These are phyloP conservation scores for barrel medic (Medicago truncatula) DNA, from an alignment of 306 rosid genomes.

Conservation along the genomic window MtrunA17r5.0-ANR NC_053047.1:39716501-39717000, in stretches of 20 bases:
- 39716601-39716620: no score
- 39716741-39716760: not conserved
- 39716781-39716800: constrained; percentile 2
- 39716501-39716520: no score
- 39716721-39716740: not conserved
- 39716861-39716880: constrained; percentile 1
- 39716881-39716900: not conserved
- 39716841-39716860: constrained; percentile 20
- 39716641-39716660: no score
- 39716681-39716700: no score
- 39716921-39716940: not conserved
- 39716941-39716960: not conserved
- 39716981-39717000: not conserved
- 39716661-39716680: no score
- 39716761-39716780: not conserved
- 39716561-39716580: no score
- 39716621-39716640: no score
- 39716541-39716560: no score
- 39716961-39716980: not conserved
- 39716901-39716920: not conserved
- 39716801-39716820: not conserved
- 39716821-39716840: not conserved
- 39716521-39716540: no score
- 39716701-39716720: not conserved
- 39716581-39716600: no score